Base-by-base conservation (phyloP, 164 flowering plant genomes). In the Magnolia changhungtana region DNA sequence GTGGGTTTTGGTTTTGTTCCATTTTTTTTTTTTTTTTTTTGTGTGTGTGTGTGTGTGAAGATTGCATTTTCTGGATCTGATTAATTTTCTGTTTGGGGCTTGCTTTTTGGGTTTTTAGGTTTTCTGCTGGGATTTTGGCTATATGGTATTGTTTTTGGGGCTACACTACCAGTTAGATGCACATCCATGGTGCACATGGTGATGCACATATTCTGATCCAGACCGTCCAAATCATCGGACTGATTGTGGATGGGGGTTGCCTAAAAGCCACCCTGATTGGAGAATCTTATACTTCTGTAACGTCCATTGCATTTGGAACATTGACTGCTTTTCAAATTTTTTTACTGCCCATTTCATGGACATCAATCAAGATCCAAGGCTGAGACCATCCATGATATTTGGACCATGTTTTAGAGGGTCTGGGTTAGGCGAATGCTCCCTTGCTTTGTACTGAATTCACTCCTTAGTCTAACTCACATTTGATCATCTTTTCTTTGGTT, bases 41-140 rank as follows among this genome's bases (percentile, higher is more conserved):
- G 24, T 23, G 24, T 23, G 24, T 23, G 24, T 24, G 27, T 68
- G 50, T 31, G 71, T 16, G 45, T 16, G 10, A 68, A 45, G 55
- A 70, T 70, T 70, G 29, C 21, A 70, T 49, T 70, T 70, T 50
- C 49, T 68, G 6, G 71, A 68, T 68, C 50, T 37, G 31, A 68
- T 68, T 64, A 8, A n/a, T 29, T 13, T 49, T n/a, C 18, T 4
- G 24, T 49, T 49, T 49, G 55, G 58, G 49, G 49, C 72, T 70
- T 50, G n/a, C 7, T 70, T 49, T 70, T 20, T 70, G 24, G 45
- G 20, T 50, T 14, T 19, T 70, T 19, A 37, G 16, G 71, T 69
- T 69, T 37, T 50, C 13, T 29, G 71, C 51, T 14, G 71, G 51
- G 20, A 68, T 4, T 31, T 68, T 19, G 45, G 10, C 1, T 70